Percentiles rank a stretch among this genome's conserved stretches.
Evolutionary conservation across 2,329 filamentous ascomycete genomes (phyloP).

Genomic region (Alternaria postmessia): DNA sequence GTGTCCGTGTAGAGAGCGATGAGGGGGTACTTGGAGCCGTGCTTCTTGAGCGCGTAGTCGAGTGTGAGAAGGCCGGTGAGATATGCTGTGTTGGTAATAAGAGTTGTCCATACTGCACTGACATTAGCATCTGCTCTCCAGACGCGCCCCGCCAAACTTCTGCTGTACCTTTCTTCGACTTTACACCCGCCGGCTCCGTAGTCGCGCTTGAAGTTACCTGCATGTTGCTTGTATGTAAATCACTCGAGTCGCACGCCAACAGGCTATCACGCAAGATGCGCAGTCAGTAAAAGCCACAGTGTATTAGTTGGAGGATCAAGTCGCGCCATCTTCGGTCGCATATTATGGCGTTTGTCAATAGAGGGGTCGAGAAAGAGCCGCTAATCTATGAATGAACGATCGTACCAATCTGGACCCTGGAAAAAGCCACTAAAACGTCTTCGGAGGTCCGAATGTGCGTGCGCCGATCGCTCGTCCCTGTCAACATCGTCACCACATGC

Average conservation of each 20-base stretch:
- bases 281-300: not conserved
- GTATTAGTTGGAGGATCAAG: constrained; percentile 1
- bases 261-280: not conserved
- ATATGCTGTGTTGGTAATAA: constrained; percentile 86
- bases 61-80: constrained; percentile 84
- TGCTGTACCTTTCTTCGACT: constrained; percentile 51
- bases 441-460: constrained; percentile 17
- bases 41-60: constrained; percentile 74
- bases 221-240: constrained; percentile 7
- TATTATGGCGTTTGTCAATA: constrained; percentile 1
- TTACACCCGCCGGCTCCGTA: constrained; percentile 30
- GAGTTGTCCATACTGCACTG: constrained; percentile 79
- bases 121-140: constrained; percentile 3
- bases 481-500: constrained; percentile 43
- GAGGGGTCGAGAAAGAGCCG: constrained; percentile 23
- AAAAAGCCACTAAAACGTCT: not conserved
- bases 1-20: constrained; percentile 83
- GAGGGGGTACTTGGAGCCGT: constrained; percentile 75
- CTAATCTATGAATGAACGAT: constrained; percentile 18
- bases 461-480: constrained; percentile 33
- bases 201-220: constrained; percentile 3
- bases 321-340: constrained; percentile 11
- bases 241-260: not conserved
- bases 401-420: constrained; percentile 12
- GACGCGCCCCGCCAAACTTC: constrained; percentile 9